phyloP scores from a whole-genome alignment of 345 rosid genomes.

The Rhizophora mangle region DNA sequence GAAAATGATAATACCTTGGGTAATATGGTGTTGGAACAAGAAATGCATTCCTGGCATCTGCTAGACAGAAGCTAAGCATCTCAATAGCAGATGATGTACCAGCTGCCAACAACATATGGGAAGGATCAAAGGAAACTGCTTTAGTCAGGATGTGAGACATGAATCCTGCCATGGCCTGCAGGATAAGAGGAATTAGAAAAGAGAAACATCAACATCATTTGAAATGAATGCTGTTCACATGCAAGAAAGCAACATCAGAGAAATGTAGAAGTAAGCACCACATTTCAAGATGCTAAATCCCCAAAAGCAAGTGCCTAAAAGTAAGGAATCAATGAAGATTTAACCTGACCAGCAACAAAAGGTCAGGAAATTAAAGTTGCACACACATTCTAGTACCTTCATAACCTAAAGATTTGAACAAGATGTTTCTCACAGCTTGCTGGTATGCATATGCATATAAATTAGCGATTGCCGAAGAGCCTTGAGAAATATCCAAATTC shows the following conservation, averaged over 20 bases:
- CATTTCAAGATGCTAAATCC: slow-evolving; percentile 2
- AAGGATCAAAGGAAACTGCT: slow-evolving; percentile 58
- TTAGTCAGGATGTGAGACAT: slow-evolving; percentile 57
- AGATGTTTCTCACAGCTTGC: no score
- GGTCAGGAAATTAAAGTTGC: neutral
- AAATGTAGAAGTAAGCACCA: neutral
- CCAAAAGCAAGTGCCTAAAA: neutral
- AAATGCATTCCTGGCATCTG: slow-evolving; percentile 88
- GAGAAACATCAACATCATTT: neutral
- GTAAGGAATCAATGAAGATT: neutral
- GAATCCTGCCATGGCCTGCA: slow-evolving; percentile 73
- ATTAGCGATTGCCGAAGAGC: no score
- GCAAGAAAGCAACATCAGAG: slow-evolving; percentile 11
- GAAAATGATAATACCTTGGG: slow-evolving; percentile 51
- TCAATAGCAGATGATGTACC: slow-evolving; percentile 77
- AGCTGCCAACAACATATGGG: slow-evolving; percentile 59
- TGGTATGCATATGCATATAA: no score
- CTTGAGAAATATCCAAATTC: no score
- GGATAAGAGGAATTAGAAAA: slow-evolving; percentile 11
- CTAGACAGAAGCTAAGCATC: slow-evolving; percentile 79
- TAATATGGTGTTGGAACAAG: slow-evolving; percentile 84
- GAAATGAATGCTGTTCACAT: neutral
- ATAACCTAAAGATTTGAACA: no score
- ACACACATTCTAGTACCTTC: no score
- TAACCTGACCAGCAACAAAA: neutral